phyloP scores from a whole-genome alignment of 495 filamentous ascomycete genomes.

The Xylaria acuta region DNA sequence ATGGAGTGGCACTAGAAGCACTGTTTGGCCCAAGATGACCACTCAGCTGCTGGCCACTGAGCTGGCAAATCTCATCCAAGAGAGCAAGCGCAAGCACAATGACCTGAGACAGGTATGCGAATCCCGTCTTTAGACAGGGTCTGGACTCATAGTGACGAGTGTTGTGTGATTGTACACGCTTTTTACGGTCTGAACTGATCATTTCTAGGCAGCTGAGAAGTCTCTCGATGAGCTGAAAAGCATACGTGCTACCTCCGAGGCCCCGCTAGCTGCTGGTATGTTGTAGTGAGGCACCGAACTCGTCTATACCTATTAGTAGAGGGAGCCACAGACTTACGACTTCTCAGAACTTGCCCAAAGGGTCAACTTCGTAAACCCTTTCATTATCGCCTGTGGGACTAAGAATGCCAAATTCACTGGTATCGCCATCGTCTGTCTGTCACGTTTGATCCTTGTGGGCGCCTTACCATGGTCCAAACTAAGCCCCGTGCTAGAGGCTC shows the following conservation, averaged over 20 bases:
- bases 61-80: conserved; percentile 90
- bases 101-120: conserved; percentile 80
- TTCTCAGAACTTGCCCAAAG: conserved; percentile 77
- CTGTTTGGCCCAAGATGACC: conserved; percentile 72
- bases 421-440: conserved; percentile 85
- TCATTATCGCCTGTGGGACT: conserved; percentile 88
- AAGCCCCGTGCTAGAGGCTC: conserved; percentile 82
- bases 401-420: conserved; percentile 87
- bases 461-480: conserved; percentile 75
- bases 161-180: not conserved
- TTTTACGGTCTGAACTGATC: not conserved
- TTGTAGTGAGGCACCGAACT: conserved; percentile 10
- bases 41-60: conserved; percentile 88
- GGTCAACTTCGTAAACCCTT: conserved; percentile 85
- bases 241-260: conserved; percentile 76
- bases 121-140: not conserved
- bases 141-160: not conserved
- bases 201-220: conserved; percentile 85
- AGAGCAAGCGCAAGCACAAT: conserved; percentile 90
- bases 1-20: conserved; percentile 37
- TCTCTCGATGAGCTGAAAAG: conserved; percentile 88
- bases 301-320: not conserved
- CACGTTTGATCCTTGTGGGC: conserved; percentile 81
- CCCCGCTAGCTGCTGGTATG: conserved; percentile 84
- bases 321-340: conserved; percentile 32